These are phyloP conservation scores for Boletus pseudopeckii DNA, from an alignment of 768 basidiomycete species.

Conservation along the genomic window DNA sequence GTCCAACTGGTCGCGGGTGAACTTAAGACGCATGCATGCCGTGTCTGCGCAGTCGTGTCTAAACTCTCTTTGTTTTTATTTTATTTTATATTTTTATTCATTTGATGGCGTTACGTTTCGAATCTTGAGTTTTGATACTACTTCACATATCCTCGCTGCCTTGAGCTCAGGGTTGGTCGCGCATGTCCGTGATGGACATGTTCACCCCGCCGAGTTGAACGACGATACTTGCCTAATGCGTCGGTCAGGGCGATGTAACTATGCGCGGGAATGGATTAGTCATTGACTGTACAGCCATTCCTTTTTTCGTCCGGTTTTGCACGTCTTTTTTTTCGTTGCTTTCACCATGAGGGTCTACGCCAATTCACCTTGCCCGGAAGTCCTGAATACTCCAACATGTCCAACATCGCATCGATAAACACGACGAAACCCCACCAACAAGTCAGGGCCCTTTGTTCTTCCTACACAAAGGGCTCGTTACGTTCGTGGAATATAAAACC, in stretches of 20 bases:
- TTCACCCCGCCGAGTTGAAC: conserved; percentile 4
- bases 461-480: conserved; percentile 60
- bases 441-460: conserved; percentile 60
- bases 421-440: too few species aligned
- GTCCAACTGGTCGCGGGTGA: too few species aligned
- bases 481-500: conserved; percentile 63
- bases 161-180: too few species aligned
- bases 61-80: neutral
- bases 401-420: neutral
- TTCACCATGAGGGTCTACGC: neutral
- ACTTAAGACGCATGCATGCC: neutral
- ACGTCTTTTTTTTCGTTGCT: too few species aligned
- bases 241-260: neutral
- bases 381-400: too few species aligned
- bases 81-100: too few species aligned
- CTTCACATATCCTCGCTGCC: too few species aligned
- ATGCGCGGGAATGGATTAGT: conserved; percentile 23
- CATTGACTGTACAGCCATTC: conserved; percentile 18
- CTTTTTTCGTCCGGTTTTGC: neutral
- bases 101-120: neutral
- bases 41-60: neutral
- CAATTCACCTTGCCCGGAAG: neutral
- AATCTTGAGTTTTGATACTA: neutral
- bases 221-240: conserved; percentile 23
- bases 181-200: neutral